Base-by-base conservation (phyloP, 148 eudicot species). In the Camellia granthamiana region DNA sequence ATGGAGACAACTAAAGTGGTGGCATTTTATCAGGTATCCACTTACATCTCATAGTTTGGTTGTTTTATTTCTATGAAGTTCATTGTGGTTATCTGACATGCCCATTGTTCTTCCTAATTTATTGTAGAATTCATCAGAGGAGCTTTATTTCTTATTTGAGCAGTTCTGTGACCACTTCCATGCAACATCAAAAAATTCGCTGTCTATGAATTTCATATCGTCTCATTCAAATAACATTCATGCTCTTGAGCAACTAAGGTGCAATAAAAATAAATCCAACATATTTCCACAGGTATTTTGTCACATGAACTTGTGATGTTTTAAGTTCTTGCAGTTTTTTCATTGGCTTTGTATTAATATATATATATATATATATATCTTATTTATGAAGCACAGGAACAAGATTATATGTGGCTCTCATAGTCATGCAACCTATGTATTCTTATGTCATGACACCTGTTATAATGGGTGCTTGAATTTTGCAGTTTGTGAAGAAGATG, bases 401-500 rank as follows among this genome's bases (percentile, higher is more conserved):
- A 46, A 6, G 69, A 64, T 52, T 64, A 47, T 63, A 13, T 6
- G 23, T 65, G 46, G 59, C 5, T 76, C 38, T 21, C 44, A 41
- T 12, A 18, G 60, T 62, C 42, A 47, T 72, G 62, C 9, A 67
- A 73, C 58, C 11, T 12, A 43, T 54, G 14, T 12, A 41, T 19
- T 61, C 47, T 64, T 46, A 72, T 79, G 44, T 15, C 23, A 18
- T 46, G n/a, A 82, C 56, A 43, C 51, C 58, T 47, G 18, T 52
- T 58, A 16, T 49, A 59, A 55, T 66, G 67, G 58, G 64, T 83
- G 70, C 76, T 78, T 72, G 30, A 62, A 69, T 82, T 18, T 60
- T 91, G 92, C 94, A 96, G 99, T 96, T 93, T 92, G 90, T 96
- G 87, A 96, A 92, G 94, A 96, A 96, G 88, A 89, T 90, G 77